Evolutionary conservation across 352 stramenopile genomes (phyloP), one percentile per base, ranked within the genome.

Genomic region (Blastocystis sp.): DNA sequence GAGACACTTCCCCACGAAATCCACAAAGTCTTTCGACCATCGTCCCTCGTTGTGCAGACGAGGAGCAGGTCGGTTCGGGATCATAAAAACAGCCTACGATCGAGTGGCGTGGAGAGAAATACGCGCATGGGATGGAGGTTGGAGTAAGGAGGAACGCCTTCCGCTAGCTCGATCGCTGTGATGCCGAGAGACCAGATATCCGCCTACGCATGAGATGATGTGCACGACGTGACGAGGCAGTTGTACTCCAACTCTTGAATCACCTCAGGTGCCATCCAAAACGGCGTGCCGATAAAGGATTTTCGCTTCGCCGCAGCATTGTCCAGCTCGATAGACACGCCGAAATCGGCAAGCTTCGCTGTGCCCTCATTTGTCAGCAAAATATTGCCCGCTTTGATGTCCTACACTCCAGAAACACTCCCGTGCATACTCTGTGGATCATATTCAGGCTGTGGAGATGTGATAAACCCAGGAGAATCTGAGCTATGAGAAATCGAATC

Each of bases 181-280:
- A 99, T 98, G 29, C 96, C 97, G 47, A 99, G 91, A 50, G 93
- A 97, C 97, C 97, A 99, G 62, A 99, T 96, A 92, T 99, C 96
- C 7, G 95, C 43, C 68, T 79, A 15, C n/a, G 39, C 11, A 56
- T 79, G 13, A 62, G 13, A 9, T 2, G 26, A 79, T 8, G 9
- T 11, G 15, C 43, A 37, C 8, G 47, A 20, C 20, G 15, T 18
- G 41, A 79, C 68, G 9, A 43, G 68, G 9, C 9, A 63, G 15
- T 64, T 47, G 20, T 80, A 63, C 9, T 64, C 41, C 45, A 23
- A 4, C 1, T 66, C 50, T 20, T 80, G 5, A 26, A 55, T 55
- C 11, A 76, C 64, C 41, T 82, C 73, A 9, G 73, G 73, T 6
- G 73, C 73, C 73, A 82, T 82, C 26, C 41, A 82, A 18, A 43